Base-by-base conservation (phyloP, 1,284 basidiomycete genomes). In the Mycosarcoma mackinlayi region DNA sequence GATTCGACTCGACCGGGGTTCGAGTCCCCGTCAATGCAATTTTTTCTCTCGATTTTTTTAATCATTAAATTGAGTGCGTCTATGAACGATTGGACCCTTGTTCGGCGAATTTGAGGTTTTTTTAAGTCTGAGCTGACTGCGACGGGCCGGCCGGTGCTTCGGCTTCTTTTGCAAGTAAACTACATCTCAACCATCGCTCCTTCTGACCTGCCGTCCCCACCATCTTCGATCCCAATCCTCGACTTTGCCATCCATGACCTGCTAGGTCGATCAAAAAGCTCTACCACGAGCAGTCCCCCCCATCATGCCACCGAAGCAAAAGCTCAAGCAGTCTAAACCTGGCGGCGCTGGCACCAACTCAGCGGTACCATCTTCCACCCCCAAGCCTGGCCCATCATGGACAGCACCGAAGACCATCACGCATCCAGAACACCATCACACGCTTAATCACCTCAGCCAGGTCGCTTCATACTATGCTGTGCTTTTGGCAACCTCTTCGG, bases 1-100 rank as follows among this genome's bases (percentile, higher is more conserved):
- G 56, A 63, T 67, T 67, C 69, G 69, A 62, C 69, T 68, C 64
- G 68, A 72, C 68, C 68, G 68, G 68, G 68, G 68, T 72, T 72
- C 68, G 68, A 72, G 63, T 67, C 68, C 68, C 68, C 68, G 68
- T 72, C 68, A 72, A 72, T 72, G 68, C 68, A 72, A 25, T 30
- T 24, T 28, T 56, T 53, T 47, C 37, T 24, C 2, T 30, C 33
- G n/a, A n/a, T n/a, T 59, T 52, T 56, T 41, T 19, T 9, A 5
- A 25, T 5, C 13, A 5, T 18, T n/a, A n/a, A n/a, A n/a, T n/a
- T n/a, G n/a, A n/a, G n/a, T n/a, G n/a, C n/a, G n/a, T n/a, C n/a
- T n/a, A n/a, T n/a, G n/a, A n/a, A n/a, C n/a, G 3, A 4, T 8
- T 39, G 24, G 38, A 31, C 24, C 38, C 38, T 31, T 42, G 39